Conservation (phyloP, 1,284 basidiomycete genomes). For the Apiotrichum porosum region DNA sequence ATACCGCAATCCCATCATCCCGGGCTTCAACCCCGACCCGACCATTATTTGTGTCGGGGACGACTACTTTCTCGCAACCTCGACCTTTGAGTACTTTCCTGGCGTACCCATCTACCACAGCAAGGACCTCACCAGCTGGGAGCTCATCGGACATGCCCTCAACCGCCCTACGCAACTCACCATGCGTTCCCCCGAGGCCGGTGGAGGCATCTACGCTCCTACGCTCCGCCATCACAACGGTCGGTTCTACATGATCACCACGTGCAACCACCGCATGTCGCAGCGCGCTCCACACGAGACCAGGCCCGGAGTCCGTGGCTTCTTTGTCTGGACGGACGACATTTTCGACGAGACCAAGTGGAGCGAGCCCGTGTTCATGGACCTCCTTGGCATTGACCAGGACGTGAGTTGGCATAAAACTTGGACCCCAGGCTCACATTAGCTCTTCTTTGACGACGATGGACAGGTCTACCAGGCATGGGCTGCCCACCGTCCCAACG, state of each 20-base stretch:
- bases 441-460: slow-evolving; percentile 27
- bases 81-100: slow-evolving; percentile 33
- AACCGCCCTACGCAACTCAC: slow-evolving; percentile 22
- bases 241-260: slow-evolving; percentile 26
- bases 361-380: slow-evolving; percentile 24
- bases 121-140: slow-evolving; percentile 28
- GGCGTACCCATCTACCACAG: slow-evolving; percentile 29
- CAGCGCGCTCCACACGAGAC: not conserved
- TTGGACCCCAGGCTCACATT: not conserved
- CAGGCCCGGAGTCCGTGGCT: slow-evolving; percentile 10
- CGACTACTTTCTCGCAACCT: slow-evolving; percentile 22
- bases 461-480: slow-evolving; percentile 13
- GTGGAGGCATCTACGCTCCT: slow-evolving; percentile 26
- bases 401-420: slow-evolving; percentile 17
- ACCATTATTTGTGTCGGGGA: slow-evolving; percentile 16
- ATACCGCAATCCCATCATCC: slow-evolving; percentile 20
- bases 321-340: slow-evolving; percentile 30
- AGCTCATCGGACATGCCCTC: slow-evolving; percentile 28
- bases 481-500: not conserved
- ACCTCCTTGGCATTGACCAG: slow-evolving; percentile 25
- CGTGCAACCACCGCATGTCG: not conserved
- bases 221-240: slow-evolving; percentile 24
- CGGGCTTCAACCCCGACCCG: slow-evolving; percentile 28
- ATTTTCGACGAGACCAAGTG: slow-evolving; percentile 23
- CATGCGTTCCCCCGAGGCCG: slow-evolving; percentile 19